A percentile compares a stretch with the other conserved stretches of the same genome.
Evolutionary conservation across 371 early-diverging fungal species (phyloP).

Genomic region (Coemansia sp.): DNA sequence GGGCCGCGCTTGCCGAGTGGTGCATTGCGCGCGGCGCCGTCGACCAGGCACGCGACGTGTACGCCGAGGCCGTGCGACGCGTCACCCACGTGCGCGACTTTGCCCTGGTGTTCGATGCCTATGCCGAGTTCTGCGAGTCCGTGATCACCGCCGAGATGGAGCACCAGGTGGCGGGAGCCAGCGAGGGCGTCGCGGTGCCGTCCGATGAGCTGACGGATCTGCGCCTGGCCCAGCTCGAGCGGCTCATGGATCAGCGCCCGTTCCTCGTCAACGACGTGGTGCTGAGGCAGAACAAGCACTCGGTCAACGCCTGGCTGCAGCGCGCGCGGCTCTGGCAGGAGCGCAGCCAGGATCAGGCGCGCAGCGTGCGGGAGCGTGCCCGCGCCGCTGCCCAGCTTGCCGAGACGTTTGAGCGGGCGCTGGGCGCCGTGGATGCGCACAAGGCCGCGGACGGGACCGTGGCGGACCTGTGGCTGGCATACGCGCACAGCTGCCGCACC

Average conservation of each 20-base stretch:
- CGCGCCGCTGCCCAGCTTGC: too few species aligned
- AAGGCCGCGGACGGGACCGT: slow-evolving; percentile 73
- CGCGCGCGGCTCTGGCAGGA: slow-evolving; percentile 64
- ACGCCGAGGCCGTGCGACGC: slow-evolving; percentile 83
- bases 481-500: slow-evolving; percentile 70
- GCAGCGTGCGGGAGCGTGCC: neutral
- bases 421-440: slow-evolving; percentile 76
- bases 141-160: slow-evolving; percentile 79
- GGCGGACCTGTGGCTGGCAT: slow-evolving; percentile 79
- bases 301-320: slow-evolving; percentile 89
- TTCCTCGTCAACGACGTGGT: slow-evolving; percentile 93
- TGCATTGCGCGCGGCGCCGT: slow-evolving; percentile 75
- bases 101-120: slow-evolving; percentile 93
- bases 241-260: slow-evolving; percentile 90
- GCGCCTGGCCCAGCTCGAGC: slow-evolving; percentile 79
- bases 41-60: slow-evolving; percentile 89
- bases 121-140: slow-evolving; percentile 87
- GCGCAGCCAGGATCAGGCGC: neutral
- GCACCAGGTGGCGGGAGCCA: slow-evolving; percentile 58
- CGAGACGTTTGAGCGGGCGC: slow-evolving; percentile 78
- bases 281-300: slow-evolving; percentile 89
- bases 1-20: slow-evolving; percentile 84
- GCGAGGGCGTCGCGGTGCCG: slow-evolving; percentile 23
- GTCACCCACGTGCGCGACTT: slow-evolving; percentile 94
- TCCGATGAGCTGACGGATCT: slow-evolving; percentile 62